phyloP scores from a whole-genome alignment of 345 rosid species.

The Syzygium grande region DNA sequence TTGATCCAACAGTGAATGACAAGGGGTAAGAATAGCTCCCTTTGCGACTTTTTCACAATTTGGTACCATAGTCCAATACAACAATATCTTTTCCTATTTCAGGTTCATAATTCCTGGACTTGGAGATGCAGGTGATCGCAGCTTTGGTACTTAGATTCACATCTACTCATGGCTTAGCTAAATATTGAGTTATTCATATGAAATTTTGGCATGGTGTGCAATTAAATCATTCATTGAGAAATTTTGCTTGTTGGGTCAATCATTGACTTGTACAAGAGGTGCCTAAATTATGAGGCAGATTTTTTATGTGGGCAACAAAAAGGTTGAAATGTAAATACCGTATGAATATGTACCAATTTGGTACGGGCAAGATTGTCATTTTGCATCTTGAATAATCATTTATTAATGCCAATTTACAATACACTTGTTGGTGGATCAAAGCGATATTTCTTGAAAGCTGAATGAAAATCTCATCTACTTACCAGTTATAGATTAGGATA shows the following conservation, averaged over 20 bases:
- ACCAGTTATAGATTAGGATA: neutral
- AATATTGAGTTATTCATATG: neutral
- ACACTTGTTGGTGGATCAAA: neutral
- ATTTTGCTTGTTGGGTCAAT: neutral
- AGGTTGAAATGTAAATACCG: neutral
- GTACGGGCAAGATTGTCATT: neutral
- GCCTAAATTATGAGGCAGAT: neutral
- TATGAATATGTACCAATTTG: neutral
- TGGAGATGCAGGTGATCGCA: constrained; percentile 97
- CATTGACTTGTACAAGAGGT: neutral
- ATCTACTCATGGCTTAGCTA: neutral
- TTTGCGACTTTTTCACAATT: neutral
- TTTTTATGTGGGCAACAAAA: neutral
- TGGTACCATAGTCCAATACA: neutral
- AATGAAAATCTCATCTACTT: neutral
- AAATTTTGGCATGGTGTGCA: neutral
- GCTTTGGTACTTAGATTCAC: constrained; percentile 56
- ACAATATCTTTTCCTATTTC: neutral
- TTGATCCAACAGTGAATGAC: constrained; percentile 76
- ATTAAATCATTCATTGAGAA: neutral
- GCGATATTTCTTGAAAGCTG: neutral
- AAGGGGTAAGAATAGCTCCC: constrained; percentile 47
- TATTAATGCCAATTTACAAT: neutral
- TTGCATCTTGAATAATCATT: neutral
- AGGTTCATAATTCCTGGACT: constrained; percentile 96